Evolutionary conservation across 2,329 filamentous ascomycete species (phyloP).

Genomic region (Aspergillus piperis): DNA sequence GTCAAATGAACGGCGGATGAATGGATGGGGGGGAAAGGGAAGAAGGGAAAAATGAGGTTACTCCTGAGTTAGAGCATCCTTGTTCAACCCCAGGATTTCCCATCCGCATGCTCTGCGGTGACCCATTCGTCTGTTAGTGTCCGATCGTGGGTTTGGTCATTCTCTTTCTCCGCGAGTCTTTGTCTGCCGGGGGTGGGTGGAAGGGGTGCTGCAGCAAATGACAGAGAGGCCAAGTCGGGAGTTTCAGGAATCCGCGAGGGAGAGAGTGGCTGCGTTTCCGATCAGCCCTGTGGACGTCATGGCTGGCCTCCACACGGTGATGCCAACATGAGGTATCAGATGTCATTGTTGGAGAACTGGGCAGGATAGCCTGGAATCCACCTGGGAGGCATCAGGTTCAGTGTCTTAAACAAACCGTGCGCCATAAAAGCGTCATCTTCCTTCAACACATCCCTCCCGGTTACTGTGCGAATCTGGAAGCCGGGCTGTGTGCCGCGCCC

Average conservation of each 20-base stretch:
- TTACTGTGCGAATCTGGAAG: too few relatives aligned
- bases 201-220: conserved; percentile 23
- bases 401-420: not conserved
- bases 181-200: not conserved
- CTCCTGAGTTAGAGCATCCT: not conserved
- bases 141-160: conserved; percentile 4
- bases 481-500: too few relatives aligned
- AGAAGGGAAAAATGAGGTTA: not conserved
- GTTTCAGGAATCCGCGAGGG: conserved; percentile 33
- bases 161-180: not conserved
- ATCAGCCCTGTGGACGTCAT: conserved; percentile 17
- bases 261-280: conserved; percentile 20
- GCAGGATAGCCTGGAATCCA: conserved; percentile 6
- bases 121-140: conserved; percentile 6
- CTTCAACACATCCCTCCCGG: not conserved
- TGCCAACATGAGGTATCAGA: not conserved
- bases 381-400: too few relatives aligned
- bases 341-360: not conserved
- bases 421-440: not conserved
- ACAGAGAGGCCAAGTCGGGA: conserved; percentile 29
- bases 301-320: conserved; percentile 7
- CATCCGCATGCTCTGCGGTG: not conserved
- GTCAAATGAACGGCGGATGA: conserved; percentile 1
- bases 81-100: conserved; percentile 7
- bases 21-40: not conserved